Evolutionary conservation across 2,329 filamentous ascomycete species (phyloP), one percentile per base, ranked within the genome.

Genomic region (Daldinia sp.): DNA sequence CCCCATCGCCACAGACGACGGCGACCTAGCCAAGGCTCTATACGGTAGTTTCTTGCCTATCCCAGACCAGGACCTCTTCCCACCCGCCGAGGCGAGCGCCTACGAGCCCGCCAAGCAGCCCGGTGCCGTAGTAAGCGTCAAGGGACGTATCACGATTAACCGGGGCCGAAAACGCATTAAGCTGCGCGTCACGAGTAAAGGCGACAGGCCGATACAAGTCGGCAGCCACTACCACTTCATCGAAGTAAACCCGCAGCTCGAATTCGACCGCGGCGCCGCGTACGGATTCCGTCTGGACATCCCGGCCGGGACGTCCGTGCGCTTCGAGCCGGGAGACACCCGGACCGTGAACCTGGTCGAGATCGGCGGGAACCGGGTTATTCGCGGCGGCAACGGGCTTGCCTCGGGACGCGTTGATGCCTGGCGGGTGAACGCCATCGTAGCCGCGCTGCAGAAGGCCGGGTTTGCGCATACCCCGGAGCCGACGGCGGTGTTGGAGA

Each of bases 211-310:
- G 1, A 90, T 97, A 63, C 94, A 97, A 82, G 90, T 94, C 62
- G 94, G 94, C 29, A 96, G 93, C 29, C 94, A 98, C 78, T 98
- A 97, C 77, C 94, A 97, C 78, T 96, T 98, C 76, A 87, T 96
- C 73, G 94, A 98, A 80, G 90, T 89, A n/a, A 98, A 98, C 77
- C 92, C 93, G 0, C 87, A 92, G 76, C 84, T 98, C 51, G 87
- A 91, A 64, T 98, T 98, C 76, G 94, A 98, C 78, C 91, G 94
- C 23, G 80, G 87, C 50, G 87, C 87, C 68, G 87, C 93, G 0
- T 95, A 95, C 73, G 94, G 94, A 4, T 96, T 87, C 78, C 86
- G 93, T 9, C 84, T 98, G 11, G 94, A 98, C 73, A 95, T 98
- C 60, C 83, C 94, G 1, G 93, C 94, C 0, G 94, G 94, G 32